Base-by-base conservation (phyloP, 1,284 basidiomycete species). In the Chiua sp. region DNA sequence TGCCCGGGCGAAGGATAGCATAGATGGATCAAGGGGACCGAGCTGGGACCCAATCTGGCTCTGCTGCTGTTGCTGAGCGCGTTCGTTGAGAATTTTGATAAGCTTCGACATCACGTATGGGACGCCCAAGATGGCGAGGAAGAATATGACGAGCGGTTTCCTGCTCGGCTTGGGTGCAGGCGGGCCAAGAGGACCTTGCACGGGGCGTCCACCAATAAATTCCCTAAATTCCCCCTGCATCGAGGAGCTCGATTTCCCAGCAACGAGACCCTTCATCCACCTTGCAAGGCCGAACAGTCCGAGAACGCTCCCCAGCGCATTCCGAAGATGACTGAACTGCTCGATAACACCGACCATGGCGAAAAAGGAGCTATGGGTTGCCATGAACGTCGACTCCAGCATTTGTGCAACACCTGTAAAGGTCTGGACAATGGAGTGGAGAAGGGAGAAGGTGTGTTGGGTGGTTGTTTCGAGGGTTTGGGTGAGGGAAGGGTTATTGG, bases 281-380 rank as follows among this genome's bases (percentile, higher is more conserved):
- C 94, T 80, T 7, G 98, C 74, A 39, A 98, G 83, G 4, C 95
- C 94, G 69, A 98, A 97, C 56, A 98, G 80, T 48, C 94, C 94
- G 3, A 98, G 83, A 2, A 99, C 94, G 72, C 96, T 94, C 39
- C 96, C 96, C 16, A 99, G 85, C 32, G 96, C 96, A 67, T 96
- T 93, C 55, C 96, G 87, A 49, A 98, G 85, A 67, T 93, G 91
- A 11, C 90, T 90, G 70, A 99, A 92, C 75, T 99, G 98, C 72
- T 99, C 97, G 46, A 96, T 87, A 32, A 99, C 96, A 62, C 96
- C 95, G 57, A 98, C 95, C 93, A 99, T 98, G 61, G 97, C 97
- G 75, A 98, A 99, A 80, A 99, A 99, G 48, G 89, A 92, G 6
- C 93, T 96, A 77, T 99, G 98, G 0, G 98, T 99, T 5, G 98